Percentiles rank a stretch among this genome's conserved stretches.
Evolutionary conservation across 805 yeast species (phyloP).

Genomic region (Spathaspora arborariae): DNA sequence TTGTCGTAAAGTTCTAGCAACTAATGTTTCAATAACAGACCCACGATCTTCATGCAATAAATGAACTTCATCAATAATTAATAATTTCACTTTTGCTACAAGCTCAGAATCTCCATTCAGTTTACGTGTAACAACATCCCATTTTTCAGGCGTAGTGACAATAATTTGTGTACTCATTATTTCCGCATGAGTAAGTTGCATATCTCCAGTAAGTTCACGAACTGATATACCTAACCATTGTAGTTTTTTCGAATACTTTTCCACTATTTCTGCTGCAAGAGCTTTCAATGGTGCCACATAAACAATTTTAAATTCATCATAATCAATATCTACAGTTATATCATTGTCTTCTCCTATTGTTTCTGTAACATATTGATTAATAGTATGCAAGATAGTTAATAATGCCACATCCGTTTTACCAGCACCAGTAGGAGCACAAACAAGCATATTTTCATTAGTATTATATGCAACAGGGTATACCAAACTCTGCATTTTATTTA

Average conservation of each 20-base stretch:
- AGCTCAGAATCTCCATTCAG: constrained; percentile 84
- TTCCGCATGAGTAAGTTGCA: constrained; percentile 71
- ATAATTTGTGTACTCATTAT: constrained; percentile 74
- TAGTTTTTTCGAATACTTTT: constrained; percentile 73
- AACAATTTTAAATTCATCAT: constrained; percentile 83
- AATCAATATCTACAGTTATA: constrained; percentile 61
- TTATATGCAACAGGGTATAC: constrained; percentile 90
- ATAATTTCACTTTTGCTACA: constrained; percentile 75
- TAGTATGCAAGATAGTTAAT: constrained; percentile 72
- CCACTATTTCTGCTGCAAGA: constrained; percentile 94
- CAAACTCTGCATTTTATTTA: constrained; percentile 86
- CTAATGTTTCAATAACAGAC: constrained; percentile 91
- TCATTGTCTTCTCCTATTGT: constrained; percentile 41
- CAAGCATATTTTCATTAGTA: constrained; percentile 90
- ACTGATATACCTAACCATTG: constrained; percentile 85
- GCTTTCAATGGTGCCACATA: constrained; percentile 95
- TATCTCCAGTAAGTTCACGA: constrained; percentile 89
- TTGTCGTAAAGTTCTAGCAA: constrained; percentile 90
- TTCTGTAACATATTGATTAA: constrained; percentile 64
- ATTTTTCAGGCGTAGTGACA: constrained; percentile 94
- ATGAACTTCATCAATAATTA: constrained; percentile 96
- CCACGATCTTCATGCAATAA: constrained; percentile 96
- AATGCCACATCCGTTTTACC: constrained; percentile 96
- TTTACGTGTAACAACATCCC: constrained; percentile 98
- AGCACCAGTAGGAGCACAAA: constrained; percentile 98